Evolutionary conservation across 176 grass and related monocot genomes (phyloP).

Genomic region (Cenchrus purpureus): DNA sequence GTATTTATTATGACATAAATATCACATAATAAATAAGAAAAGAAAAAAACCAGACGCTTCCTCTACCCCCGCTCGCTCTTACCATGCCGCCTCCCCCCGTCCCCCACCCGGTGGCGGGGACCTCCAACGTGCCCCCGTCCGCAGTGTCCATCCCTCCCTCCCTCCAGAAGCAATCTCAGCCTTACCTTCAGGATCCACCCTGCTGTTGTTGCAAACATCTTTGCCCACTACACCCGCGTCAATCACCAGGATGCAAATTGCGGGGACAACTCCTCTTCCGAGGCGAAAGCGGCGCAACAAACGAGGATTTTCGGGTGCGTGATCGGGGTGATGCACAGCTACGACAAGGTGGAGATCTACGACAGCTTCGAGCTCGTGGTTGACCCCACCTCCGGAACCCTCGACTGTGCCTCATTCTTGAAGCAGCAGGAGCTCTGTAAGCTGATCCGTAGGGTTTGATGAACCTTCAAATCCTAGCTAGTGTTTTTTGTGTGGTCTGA

Average conservation of each 20-base stretch:
- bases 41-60: neutral
- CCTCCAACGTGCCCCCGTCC: neutral
- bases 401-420: constrained; percentile 81
- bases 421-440: constrained; percentile 89
- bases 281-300: neutral
- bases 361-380: constrained; percentile 95
- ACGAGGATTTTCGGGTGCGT: constrained; percentile 82
- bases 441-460: constrained; percentile 8
- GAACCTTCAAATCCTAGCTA: neutral
- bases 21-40: too few species aligned
- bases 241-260: constrained; percentile 64
- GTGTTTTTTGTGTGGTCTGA: constrained; percentile 32
- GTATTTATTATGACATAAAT: too few species aligned
- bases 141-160: constrained; percentile 34
- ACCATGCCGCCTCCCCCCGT: constrained; percentile 43
- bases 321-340: constrained; percentile 74
- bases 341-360: constrained; percentile 80
- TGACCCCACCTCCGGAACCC: constrained; percentile 69
- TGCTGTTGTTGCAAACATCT: constrained; percentile 81
- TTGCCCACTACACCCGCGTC: constrained; percentile 86
- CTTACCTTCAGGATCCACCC: constrained; percentile 94
- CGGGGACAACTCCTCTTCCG: constrained; percentile 22
- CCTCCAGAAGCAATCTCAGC: constrained; percentile 59
- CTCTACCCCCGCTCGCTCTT: neutral
- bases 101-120: neutral